These are phyloP conservation scores for Colletotrichum sp. DNA, from an alignment of 2,329 filamentous ascomycete species.

Conservation along the genomic window DNA sequence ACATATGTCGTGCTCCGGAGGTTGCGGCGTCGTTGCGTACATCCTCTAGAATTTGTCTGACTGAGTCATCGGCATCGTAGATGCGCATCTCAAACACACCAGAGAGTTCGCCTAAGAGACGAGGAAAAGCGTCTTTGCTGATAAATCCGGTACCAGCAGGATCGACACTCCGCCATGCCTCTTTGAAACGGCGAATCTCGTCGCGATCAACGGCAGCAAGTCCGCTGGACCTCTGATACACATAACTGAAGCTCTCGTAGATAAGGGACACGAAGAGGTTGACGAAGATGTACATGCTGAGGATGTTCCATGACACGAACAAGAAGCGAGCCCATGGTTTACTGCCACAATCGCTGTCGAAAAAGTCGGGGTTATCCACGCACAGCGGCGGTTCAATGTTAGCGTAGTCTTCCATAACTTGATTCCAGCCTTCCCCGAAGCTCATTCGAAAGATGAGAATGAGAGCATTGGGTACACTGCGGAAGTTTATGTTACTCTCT, in stretches of 20 bases:
- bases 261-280: constrained; percentile 98
- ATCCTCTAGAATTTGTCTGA: constrained; percentile 85
- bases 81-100: constrained; percentile 98
- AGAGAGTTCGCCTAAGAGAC: constrained; percentile 88
- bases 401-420: constrained; percentile 95
- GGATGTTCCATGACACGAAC: constrained; percentile 97
- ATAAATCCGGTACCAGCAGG: constrained; percentile 92
- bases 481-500: constrained; percentile 84
- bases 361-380: constrained; percentile 74
- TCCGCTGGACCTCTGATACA: constrained; percentile 96
- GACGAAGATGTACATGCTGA: constrained; percentile 99
- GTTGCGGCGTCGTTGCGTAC: constrained; percentile 60
- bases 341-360: constrained; percentile 91
- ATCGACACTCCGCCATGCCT: constrained; percentile 96
- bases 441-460: constrained; percentile 94
- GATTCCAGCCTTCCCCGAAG: constrained; percentile 95
- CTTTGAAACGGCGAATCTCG: constrained; percentile 95
- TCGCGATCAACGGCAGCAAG: constrained; percentile 88
- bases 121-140: constrained; percentile 85
- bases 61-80: constrained; percentile 88
- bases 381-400: constrained; percentile 81
- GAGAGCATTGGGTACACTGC: constrained; percentile 90
- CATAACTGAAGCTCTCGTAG: constrained; percentile 99
- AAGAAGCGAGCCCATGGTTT: constrained; percentile 84
- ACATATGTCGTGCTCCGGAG: constrained; percentile 51